These are phyloP conservation scores for Penicillium canescens DNA, from an alignment of 495 filamentous ascomycete species.

Conservation along the genomic window DNA sequence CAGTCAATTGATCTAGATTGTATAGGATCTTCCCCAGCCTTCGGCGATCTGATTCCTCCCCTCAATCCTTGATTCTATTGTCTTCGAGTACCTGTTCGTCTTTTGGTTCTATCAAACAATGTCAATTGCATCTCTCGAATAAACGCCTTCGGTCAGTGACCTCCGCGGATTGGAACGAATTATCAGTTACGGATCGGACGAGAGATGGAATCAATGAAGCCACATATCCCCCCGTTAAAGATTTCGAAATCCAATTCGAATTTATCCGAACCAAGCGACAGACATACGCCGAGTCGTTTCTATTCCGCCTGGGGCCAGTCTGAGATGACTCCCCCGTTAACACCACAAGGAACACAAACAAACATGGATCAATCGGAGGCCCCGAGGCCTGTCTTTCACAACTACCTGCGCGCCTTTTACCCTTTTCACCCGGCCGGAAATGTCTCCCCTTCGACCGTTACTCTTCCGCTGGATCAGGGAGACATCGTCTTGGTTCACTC, in stretches of 20 bases:
- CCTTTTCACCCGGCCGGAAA: conserved; percentile 80
- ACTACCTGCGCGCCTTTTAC: conserved; percentile 95
- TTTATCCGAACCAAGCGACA: conserved; percentile 37
- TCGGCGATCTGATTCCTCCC: conserved; percentile 22
- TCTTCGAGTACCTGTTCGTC: conserved; percentile 5
- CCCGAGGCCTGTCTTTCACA: conserved; percentile 75
- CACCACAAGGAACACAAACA: conserved; percentile 63
- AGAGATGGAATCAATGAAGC: conserved; percentile 43
- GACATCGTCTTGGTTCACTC: conserved; percentile 95
- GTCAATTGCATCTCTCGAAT: conserved; percentile 32
- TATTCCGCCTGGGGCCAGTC: conserved; percentile 29
- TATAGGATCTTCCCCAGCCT: conserved; percentile 29
- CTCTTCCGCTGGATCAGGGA: conserved; percentile 81
- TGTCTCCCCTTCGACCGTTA: conserved; percentile 75
- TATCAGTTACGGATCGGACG: conserved; percentile 10
- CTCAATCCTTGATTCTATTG: conserved; percentile 9
- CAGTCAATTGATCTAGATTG: conserved; percentile 29
- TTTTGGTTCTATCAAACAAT: conserved; percentile 25
- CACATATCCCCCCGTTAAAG: conserved; percentile 70
- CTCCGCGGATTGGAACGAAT: conserved; percentile 19
- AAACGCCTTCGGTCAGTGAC: conserved; percentile 38
- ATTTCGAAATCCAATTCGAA: conserved; percentile 64
- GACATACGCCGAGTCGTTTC: conserved; percentile 25
- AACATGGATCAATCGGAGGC: conserved; percentile 43
- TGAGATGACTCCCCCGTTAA: conserved; percentile 73